Conservation (phyloP, 345 rosid genomes). For the Euphorbia peplus region DNA sequence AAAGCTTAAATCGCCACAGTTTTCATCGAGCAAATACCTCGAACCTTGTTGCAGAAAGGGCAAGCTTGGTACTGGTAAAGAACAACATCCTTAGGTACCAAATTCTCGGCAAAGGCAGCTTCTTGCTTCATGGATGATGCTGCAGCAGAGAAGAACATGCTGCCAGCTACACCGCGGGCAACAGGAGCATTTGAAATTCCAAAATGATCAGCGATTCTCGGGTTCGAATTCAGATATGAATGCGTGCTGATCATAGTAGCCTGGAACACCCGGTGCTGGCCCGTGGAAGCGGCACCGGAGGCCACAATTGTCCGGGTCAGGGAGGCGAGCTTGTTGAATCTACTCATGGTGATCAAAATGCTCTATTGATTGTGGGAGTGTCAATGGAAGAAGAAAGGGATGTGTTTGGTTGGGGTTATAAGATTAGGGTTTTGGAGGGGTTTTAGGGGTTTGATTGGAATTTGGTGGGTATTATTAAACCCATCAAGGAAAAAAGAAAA, state of each 20-base stretch:
- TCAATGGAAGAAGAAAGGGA: not conserved
- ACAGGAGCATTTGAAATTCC: conserved; percentile 32
- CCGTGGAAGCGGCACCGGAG: conserved; percentile 9
- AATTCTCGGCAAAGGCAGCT: conserved; percentile 52
- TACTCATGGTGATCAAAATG: conserved; percentile 41
- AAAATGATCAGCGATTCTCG: conserved; percentile 26
- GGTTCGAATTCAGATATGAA: conserved; percentile 24
- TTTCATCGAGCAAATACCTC: conserved; percentile 40
- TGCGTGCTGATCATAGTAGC: conserved; percentile 33
- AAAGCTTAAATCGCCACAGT: not conserved
- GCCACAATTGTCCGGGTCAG: conserved; percentile 36
- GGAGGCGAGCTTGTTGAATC: conserved; percentile 40
- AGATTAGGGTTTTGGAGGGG: conserved; percentile 3
- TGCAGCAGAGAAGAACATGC: conserved; percentile 48
- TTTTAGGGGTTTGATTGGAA: not conserved
- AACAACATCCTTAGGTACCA: conserved; percentile 60
- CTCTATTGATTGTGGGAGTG: not conserved
- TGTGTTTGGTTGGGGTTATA: not conserved
- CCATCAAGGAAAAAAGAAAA: too few species aligned
- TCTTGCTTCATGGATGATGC: conserved; percentile 51
- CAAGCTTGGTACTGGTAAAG: conserved; percentile 96
- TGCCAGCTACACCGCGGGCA: conserved; percentile 40
- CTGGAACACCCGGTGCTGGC: conserved; percentile 39
- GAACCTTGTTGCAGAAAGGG: conserved; percentile 95
- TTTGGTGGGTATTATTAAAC: not conserved